A percentile compares a stretch with the other conserved stretches of the same genome.
phyloP scores from a whole-genome alignment of 2,329 filamentous ascomycete species.

The Teratosphaeria zuluensis region DNA sequence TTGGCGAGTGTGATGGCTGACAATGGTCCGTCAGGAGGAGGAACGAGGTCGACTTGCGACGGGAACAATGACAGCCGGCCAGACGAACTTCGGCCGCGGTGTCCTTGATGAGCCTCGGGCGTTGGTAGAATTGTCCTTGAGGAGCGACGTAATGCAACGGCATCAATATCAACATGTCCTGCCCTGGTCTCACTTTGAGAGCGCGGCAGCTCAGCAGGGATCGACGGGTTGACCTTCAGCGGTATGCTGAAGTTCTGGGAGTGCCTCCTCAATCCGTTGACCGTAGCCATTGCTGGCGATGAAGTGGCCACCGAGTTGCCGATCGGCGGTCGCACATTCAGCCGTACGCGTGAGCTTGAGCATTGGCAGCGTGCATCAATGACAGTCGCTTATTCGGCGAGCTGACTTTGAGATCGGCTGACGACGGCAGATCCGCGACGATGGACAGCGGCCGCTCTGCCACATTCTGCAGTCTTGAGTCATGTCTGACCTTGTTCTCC shows the following conservation, averaged over 20 bases:
- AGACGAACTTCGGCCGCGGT: slow-evolving; percentile 1
- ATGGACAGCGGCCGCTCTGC: slow-evolving; percentile 10
- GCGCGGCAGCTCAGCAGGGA: slow-evolving; percentile 2
- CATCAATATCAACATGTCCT: neutral
- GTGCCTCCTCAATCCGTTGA: neutral
- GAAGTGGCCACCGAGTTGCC: neutral
- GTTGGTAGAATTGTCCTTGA: slow-evolving; percentile 1
- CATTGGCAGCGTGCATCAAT: slow-evolving; percentile 1
- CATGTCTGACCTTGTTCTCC: slow-evolving; percentile 5
- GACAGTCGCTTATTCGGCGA: slow-evolving; percentile 5
- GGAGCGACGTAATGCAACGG: neutral
- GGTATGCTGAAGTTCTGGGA: slow-evolving; percentile 19
- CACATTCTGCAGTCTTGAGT: slow-evolving; percentile 11
- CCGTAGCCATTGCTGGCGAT: neutral
- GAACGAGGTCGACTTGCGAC: neutral
- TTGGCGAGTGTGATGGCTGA: neutral
- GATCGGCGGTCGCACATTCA: neutral
- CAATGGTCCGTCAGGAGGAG: neutral
- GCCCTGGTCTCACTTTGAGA: neutral
- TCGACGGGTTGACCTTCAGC: slow-evolving; percentile 26
- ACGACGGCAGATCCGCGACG: slow-evolving; percentile 12
- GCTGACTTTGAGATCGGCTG: slow-evolving; percentile 3
- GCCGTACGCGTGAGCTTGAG: neutral
- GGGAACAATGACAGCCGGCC: slow-evolving; percentile 5
- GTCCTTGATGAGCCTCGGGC: neutral